A percentile compares a stretch with the other conserved stretches of the same genome.
Evolutionary conservation across 2,329 filamentous ascomycete species (phyloP).

Genomic region (Colletotrichum destructivum): DNA sequence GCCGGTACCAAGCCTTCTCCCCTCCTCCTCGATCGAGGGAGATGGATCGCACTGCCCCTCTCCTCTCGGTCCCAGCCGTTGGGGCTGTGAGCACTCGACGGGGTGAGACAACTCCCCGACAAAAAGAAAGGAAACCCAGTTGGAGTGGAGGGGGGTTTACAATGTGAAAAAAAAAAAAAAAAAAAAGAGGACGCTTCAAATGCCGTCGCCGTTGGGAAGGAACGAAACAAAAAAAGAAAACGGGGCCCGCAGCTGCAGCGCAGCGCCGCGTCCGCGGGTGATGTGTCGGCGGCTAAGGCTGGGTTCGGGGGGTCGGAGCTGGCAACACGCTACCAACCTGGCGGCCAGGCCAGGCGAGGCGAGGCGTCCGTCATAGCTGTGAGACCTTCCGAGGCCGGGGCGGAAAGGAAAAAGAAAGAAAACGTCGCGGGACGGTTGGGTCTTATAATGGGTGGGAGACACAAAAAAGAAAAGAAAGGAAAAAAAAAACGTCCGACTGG

Average conservation of each 20-base stretch:
- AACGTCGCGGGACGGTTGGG: not conserved
- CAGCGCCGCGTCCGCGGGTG: not conserved
- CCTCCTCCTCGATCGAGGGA: not conserved
- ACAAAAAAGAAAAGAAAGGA: not conserved
- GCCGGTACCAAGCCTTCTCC: too few relatives aligned
- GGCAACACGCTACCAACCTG: not conserved
- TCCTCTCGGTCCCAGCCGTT: not conserved
- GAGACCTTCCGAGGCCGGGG: too few relatives aligned
- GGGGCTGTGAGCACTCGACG: conserved; percentile 1
- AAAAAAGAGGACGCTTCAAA: not conserved
- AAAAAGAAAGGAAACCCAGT: not conserved
- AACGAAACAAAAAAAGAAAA: not conserved
- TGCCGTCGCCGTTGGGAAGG: too few relatives aligned
- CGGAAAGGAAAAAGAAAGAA: conserved; percentile 1
- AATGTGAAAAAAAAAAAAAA: not conserved
- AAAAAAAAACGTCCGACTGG: conserved; percentile 17
- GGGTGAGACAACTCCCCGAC: conserved; percentile 5
- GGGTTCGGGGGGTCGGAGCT: not conserved
- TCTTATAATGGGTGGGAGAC: too few relatives aligned
- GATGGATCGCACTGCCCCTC: too few relatives aligned
- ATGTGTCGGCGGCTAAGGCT: conserved; percentile 11
- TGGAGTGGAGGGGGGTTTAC: not conserved
- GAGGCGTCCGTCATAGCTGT: too few relatives aligned
- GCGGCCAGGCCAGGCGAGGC: too few relatives aligned
- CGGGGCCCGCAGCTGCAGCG: not conserved